Percentiles rank a stretch among this genome's conserved stretches.
Conservation (phyloP, 768 basidiomycete species). For the Tricholoma flavovirens region DNA sequence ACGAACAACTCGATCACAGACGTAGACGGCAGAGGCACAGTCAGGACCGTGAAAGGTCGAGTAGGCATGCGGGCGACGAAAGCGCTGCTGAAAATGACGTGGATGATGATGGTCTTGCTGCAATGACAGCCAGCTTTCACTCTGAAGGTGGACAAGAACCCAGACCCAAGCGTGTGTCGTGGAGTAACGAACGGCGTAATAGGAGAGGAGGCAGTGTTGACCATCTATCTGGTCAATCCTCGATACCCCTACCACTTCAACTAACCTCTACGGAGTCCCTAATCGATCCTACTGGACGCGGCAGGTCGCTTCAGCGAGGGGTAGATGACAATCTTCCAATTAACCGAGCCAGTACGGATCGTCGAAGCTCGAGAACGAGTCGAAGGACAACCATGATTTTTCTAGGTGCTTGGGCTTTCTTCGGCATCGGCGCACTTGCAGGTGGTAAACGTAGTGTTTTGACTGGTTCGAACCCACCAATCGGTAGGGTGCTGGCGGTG, state of each 20-base stretch:
- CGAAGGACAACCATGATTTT: constrained; percentile 77
- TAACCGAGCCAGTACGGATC: constrained; percentile 17
- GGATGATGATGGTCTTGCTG: constrained; percentile 47
- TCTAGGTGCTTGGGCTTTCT: constrained; percentile 69
- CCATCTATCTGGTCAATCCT: constrained; percentile 27
- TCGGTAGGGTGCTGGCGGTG: constrained; percentile 45
- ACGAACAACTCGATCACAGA: constrained; percentile 35
- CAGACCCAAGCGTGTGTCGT: constrained; percentile 53
- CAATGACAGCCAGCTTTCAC: constrained; percentile 69
- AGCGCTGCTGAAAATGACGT: constrained; percentile 34
- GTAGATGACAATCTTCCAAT: constrained; percentile 19
- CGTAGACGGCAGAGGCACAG: constrained; percentile 23
- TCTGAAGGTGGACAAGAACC: constrained; percentile 56
- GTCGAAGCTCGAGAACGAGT: constrained; percentile 57
- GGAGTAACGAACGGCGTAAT: constrained; percentile 54
- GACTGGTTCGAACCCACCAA: constrained; percentile 22
- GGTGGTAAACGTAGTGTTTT: constrained; percentile 23
- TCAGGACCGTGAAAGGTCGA: constrained; percentile 17
- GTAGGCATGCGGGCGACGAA: constrained; percentile 12
- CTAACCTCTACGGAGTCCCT: constrained; percentile 28
- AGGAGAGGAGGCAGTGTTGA: constrained; percentile 44
- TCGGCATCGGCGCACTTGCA: constrained; percentile 54
- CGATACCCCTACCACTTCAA: constrained; percentile 27
- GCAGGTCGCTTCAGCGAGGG: constrained; percentile 40
- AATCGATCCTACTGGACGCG: constrained; percentile 29